Base-by-base conservation (phyloP, 2,329 filamentous ascomycete species). In the Calycina marina region DNA sequence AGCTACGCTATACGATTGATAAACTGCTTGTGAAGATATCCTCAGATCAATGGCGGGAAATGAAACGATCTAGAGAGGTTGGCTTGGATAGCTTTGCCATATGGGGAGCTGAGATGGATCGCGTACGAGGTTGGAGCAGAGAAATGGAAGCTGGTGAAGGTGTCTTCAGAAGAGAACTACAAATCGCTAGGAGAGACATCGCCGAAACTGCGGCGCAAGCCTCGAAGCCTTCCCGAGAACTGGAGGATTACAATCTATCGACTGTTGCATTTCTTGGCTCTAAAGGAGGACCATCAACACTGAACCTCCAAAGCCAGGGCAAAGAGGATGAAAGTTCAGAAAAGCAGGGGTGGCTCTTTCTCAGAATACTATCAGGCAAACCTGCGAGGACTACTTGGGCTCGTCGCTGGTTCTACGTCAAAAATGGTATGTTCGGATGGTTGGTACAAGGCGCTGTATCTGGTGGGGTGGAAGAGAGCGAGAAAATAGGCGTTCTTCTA, bases 341-440 rank as follows among this genome's bases (percentile, higher is more conserved):
- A 56, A 96, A 93, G 55, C 90, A 96, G 55, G 86, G 88, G 3
- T 98, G 90, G 90, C 60, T 98, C 2, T 93, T 86, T 53, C 55
- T 93, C 44, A 70, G 84, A 31, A 81, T 77, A 1, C 61, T 86
- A 5, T 76, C 81, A 2, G 86, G 85, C 20, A 96, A 94, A 54
- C 88, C 88, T 0, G 81, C 85, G 10, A 69, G 88, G 39, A 84
- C 85, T n/a, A 69, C 72, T 25, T 98, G 90, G 90, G 69, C 84
- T 15, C 72, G 84, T 38, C 70, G 88, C 32, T 98, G 90, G 90
- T 93, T 90, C 51, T 96, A 93, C 54, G 78, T 93, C 45, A 86
- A 88, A 42, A 78, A 93, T 49, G 88, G 90, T 24, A 90, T 96
- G 36, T 96, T 98, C 55, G 90, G 90, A 14, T 96, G 85, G 74